Base-by-base conservation (phyloP, 805 yeast species). In the Starmerella stigmatis region DNA sequence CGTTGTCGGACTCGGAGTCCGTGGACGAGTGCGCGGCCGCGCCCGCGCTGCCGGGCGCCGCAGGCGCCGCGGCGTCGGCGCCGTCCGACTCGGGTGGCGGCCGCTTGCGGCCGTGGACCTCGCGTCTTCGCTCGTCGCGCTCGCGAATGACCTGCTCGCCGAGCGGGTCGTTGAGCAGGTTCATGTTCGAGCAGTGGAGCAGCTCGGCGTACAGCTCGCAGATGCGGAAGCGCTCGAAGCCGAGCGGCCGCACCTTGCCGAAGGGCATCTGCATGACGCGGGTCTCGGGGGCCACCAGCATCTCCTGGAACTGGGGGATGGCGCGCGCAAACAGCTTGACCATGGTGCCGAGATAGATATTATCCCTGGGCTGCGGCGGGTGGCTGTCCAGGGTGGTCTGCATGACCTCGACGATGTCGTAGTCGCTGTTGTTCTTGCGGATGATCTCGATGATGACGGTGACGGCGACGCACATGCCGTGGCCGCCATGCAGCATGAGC, bases 151-250 rank as follows among this genome's bases (percentile, higher is more conserved):
- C 72, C 25, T 70, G 69, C 61, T 84, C 79, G 44, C 88, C 86
- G 43, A 71, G 72, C 32, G 73, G 76, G 37, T 88, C 86, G 61
- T 89, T 92, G 53, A 92, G 72, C 16, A 86, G 70, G 0, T 81
- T 85, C 97, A 92, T 92, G 64, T 92, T 92, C n/a, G 96, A 86
- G 60, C 99, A 92, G 64, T 92, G 98, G 46, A 92, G 70, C 32
- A 92, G 70, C 59, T 92, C 99, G 0, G 98, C 98, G 40, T 92
- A 76, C 43, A 92, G 68, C 64, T 92, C 99, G 49, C 94, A 79
- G 20, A 92, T 75, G 59, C 86, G 84, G 65, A 92, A 88, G 52
- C 88, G 72, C 56, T 88, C 94, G 61, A 89, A 85, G 0, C 98
- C 98, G 19, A 92, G 66, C 1, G 92, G 86, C 56, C 77, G 79